phyloP scores from a whole-genome alignment of 805 yeast species.

The Metschnikowia amazonensis region DNA sequence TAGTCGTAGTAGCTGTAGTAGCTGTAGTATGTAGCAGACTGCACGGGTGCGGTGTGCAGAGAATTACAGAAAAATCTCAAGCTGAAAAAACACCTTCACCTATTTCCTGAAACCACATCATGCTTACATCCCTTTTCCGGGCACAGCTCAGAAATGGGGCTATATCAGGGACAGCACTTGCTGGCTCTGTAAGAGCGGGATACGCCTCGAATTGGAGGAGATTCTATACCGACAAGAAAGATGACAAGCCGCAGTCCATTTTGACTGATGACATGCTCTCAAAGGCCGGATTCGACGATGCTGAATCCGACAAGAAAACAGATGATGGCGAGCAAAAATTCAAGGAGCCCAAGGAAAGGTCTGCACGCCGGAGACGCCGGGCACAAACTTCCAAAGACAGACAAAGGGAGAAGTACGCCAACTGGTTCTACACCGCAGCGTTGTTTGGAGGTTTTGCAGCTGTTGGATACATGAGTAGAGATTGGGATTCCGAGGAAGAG shows the following conservation, averaged over 20 bases:
- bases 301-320: constrained; percentile 18
- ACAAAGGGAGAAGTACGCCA: constrained; percentile 80
- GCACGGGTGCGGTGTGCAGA: constrained; percentile 6
- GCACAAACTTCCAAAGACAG: constrained; percentile 65
- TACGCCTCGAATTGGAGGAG: constrained; percentile 6
- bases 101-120: neutral
- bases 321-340: constrained; percentile 5
- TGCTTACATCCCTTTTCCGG: constrained; percentile 13
- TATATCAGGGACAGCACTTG: constrained; percentile 7
- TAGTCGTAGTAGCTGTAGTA: neutral
- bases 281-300: constrained; percentile 74
- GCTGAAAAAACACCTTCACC: constrained; percentile 1
- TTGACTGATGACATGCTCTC: constrained; percentile 78
- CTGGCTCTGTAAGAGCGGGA: neutral
- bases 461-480: constrained; percentile 66
- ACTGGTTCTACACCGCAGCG: constrained; percentile 60
- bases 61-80: constrained; percentile 1
- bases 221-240: constrained; percentile 22
- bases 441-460: constrained; percentile 54
- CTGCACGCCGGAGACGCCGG: constrained; percentile 33
- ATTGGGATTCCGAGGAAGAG: constrained; percentile 81
- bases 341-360: constrained; percentile 15
- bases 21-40: neutral
- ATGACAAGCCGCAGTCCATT: constrained; percentile 43
- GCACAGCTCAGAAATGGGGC: constrained; percentile 4